phyloP scores from a whole-genome alignment of 2,329 filamentous ascomycete species.

The Monosporascus sp. region DNA sequence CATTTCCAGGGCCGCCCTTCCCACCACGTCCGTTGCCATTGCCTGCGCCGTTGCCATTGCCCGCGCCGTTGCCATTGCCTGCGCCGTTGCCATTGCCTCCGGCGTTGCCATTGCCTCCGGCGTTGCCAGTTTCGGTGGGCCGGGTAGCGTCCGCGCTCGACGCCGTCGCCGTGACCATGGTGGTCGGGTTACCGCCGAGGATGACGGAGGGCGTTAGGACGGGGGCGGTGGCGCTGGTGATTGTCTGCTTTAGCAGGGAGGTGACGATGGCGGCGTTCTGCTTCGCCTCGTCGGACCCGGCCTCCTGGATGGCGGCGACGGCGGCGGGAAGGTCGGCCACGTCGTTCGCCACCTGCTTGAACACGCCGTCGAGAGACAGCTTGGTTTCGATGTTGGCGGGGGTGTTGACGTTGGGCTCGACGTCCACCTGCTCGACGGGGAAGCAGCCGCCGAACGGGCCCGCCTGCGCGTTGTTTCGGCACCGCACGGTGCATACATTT shows the following conservation, averaged over 20 bases:
- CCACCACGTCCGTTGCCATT: slow-evolving; percentile 7
- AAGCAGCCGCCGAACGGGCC: slow-evolving; percentile 56
- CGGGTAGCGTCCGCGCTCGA: slow-evolving; percentile 5
- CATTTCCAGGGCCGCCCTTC: background rate
- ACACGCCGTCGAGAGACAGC: slow-evolving; percentile 38
- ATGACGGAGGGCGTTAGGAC: slow-evolving; percentile 27
- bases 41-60: slow-evolving; percentile 10
- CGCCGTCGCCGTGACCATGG: slow-evolving; percentile 3
- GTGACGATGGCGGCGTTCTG: slow-evolving; percentile 34
- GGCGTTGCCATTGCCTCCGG: slow-evolving; percentile 2
- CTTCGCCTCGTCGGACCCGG: slow-evolving; percentile 27
- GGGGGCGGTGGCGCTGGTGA: slow-evolving; percentile 27
- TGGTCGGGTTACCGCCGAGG: background rate
- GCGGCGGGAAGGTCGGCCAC: slow-evolving; percentile 43
- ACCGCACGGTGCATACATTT: slow-evolving; percentile 54
- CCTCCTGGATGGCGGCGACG: slow-evolving; percentile 39
- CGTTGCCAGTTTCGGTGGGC: slow-evolving; percentile 8
- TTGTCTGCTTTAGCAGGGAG: slow-evolving; percentile 27
- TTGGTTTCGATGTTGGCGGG: slow-evolving; percentile 41
- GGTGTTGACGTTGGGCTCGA: slow-evolving; percentile 35
- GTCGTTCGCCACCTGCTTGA: slow-evolving; percentile 45
- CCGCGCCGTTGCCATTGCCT: slow-evolving; percentile 10
- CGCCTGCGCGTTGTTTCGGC: slow-evolving; percentile 52
- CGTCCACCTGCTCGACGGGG: slow-evolving; percentile 50
- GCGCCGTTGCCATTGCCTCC: slow-evolving; percentile 4